These are phyloP conservation scores for Microbotryum saponariae DNA, from an alignment of 1,284 basidiomycete genomes.

Conservation along the genomic window DNA sequence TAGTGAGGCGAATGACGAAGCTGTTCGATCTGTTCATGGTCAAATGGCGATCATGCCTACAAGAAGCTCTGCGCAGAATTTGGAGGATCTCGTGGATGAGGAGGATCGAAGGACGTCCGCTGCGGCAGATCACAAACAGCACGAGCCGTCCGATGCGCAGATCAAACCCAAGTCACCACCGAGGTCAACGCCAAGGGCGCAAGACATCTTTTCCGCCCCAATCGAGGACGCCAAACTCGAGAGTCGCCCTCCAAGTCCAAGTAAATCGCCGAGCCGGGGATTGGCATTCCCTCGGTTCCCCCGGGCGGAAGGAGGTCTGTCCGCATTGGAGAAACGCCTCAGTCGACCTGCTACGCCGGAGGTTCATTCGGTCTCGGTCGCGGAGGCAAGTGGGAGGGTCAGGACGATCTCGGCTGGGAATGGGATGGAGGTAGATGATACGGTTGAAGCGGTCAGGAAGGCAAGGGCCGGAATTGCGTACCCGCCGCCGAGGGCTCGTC, in stretches of 20 bases:
- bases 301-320: constrained; percentile 7
- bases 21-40: constrained; percentile 1
- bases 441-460: constrained; percentile 2
- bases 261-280: neutral
- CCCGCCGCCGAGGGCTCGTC: too few relatives aligned
- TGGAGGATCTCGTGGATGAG: constrained; percentile 23
- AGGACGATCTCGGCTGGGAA: neutral
- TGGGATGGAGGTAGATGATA: constrained; percentile 3
- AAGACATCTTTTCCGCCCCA: constrained; percentile 10
- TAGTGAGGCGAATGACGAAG: neutral
- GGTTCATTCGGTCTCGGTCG: neutral
- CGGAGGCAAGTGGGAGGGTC: neutral
- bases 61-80: constrained; percentile 15
- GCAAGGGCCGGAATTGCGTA: neutral
- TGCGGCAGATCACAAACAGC: neutral
- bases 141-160: neutral
- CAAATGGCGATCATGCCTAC: neutral
- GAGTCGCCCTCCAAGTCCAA: neutral
- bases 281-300: neutral
- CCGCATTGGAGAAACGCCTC: constrained; percentile 21
- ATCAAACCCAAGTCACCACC: neutral
- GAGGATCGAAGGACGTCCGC: constrained; percentile 5
- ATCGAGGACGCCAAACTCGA: neutral
- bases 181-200: neutral
- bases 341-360: constrained; percentile 10